Base-by-base conservation (phyloP, 108 stramenopile genomes). In the Cyclotella sp. region DNA sequence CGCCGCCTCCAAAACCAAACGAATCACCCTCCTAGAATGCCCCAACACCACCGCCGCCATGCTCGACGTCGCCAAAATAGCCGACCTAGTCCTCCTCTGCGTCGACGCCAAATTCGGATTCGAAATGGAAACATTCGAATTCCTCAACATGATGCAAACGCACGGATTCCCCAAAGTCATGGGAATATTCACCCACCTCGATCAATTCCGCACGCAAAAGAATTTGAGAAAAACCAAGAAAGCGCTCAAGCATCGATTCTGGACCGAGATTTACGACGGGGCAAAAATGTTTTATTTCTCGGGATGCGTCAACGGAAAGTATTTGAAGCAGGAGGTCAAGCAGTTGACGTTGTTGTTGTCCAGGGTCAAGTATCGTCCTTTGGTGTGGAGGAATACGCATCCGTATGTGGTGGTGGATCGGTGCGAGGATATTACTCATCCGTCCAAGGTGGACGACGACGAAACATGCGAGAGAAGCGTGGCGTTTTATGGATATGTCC, bases 51-150 rank as follows among this genome's bases (percentile, higher is more conserved):
- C 97, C 77, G 86, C 96, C 27, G 95, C 95, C 34, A 98, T 99
- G 98, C 81, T 98, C 29, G 99, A 99, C 87, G 89, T 96, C 71
- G 98, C 97, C 73, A 99, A 99, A 79, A 90, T 98, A 13, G 97
- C 98, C 13, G 99, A 99, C 76, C 83, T 99, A 5, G 97, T 98
- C 10, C 78, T 99, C 30, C 77, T 99, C 13, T 91, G 95, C 42
- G 96, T 99, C 27, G 99, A 99, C 85, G 98, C 97, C 47, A 97
- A 94, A 74, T 98, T 96, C 76, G 99, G 99, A 0, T 98, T 99
- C 73, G 99, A 99, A 85, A 98, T 99, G 98, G 97, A 99, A 72
- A 97, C 97, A 21, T 99, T 99, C 65, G 99, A 99, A 84, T 98
- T 97, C 73, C 85, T 99, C 15, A 98, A 98, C 83, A 89, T 98